phyloP scores from a whole-genome alignment of 2,329 filamentous ascomycete genomes.

The Sporothrix luriei region DNA sequence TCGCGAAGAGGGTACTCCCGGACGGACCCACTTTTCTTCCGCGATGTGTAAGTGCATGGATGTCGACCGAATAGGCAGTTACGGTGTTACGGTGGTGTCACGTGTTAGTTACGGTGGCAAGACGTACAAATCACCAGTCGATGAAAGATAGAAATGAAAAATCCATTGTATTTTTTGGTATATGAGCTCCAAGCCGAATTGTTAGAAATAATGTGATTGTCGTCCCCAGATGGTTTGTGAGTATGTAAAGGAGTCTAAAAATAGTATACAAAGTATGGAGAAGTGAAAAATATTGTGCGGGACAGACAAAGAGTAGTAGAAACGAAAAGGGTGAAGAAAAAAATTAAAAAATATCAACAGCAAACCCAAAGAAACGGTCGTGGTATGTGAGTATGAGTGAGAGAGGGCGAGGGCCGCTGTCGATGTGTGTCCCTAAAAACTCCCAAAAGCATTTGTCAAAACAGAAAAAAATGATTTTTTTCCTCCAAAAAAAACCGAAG shows the following conservation, averaged over 20 bases:
- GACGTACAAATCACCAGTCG: neutral
- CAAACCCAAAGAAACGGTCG: slow-evolving; percentile 6
- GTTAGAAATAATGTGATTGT: slow-evolving; percentile 16
- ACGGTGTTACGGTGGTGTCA: neutral
- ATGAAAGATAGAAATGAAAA: slow-evolving; percentile 9
- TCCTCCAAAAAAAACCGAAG: slow-evolving; percentile 3
- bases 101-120: neutral
- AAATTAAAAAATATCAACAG: neutral
- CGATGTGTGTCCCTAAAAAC: slow-evolving; percentile 12
- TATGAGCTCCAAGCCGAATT: slow-evolving; percentile 21
- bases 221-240: slow-evolving; percentile 13
- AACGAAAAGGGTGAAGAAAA: slow-evolving; percentile 10
- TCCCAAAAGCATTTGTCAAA: slow-evolving; percentile 9
- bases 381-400: slow-evolving; percentile 1
- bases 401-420: neutral
- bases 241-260: slow-evolving; percentile 25
- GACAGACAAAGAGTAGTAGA: neutral
- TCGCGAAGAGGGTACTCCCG: neutral
- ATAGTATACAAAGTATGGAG: slow-evolving; percentile 26
- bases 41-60: neutral
- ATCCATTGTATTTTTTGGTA: slow-evolving; percentile 22
- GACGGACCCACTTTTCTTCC: slow-evolving; percentile 1
- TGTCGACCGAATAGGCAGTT: slow-evolving; percentile 3
- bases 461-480: slow-evolving; percentile 23
- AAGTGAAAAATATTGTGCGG: slow-evolving; percentile 25